Percentiles rank a stretch among this genome's conserved stretches.
Conservation (phyloP, 768 basidiomycete species). For the Hygrophoropsis aurantiaca region DNA sequence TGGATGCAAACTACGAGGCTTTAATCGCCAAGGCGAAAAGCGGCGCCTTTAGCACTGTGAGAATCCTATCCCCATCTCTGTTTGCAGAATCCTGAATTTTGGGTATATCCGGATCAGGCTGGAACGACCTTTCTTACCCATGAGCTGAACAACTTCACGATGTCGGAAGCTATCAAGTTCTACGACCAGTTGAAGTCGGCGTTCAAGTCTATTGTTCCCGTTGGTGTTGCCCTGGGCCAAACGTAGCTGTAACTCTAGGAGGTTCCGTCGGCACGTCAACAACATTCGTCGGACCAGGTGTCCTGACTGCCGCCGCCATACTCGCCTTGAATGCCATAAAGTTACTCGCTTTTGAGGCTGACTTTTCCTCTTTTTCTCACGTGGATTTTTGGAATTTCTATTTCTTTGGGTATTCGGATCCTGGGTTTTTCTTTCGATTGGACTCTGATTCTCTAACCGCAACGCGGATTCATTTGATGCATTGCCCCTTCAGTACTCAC, state of each 20-base stretch:
- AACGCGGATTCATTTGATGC: no score
- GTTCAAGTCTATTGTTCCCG: conserved; percentile 45
- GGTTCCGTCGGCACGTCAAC: neutral
- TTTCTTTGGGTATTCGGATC: no score
- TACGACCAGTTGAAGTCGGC: conserved; percentile 39
- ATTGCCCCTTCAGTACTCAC: no score
- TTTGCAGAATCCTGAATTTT: neutral
- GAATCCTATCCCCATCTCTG: conserved; percentile 7
- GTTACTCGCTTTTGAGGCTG: conserved; percentile 15
- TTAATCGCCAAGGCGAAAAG: conserved; percentile 44
- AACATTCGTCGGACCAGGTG: conserved; percentile 5
- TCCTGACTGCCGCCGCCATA: conserved; percentile 12
- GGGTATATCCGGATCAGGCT: conserved; percentile 19
- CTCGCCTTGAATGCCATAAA: conserved; percentile 13
- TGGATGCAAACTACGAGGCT: conserved; percentile 48
- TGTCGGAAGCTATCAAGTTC: conserved; percentile 46
- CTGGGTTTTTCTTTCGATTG: no score
- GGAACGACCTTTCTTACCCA: conserved; percentile 50
- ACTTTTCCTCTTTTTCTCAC: no score
- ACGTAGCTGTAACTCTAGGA: conserved; percentile 46
- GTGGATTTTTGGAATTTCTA: no score
- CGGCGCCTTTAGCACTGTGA: conserved; percentile 36
- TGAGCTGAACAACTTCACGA: conserved; percentile 53
- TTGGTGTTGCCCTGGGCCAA: conserved; percentile 45
- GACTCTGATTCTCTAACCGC: no score